Evolutionary conservation across 2,329 filamentous ascomycete species (phyloP), one percentile per base, ranked within the genome.

Genomic region (Exophiala viscosa): DNA sequence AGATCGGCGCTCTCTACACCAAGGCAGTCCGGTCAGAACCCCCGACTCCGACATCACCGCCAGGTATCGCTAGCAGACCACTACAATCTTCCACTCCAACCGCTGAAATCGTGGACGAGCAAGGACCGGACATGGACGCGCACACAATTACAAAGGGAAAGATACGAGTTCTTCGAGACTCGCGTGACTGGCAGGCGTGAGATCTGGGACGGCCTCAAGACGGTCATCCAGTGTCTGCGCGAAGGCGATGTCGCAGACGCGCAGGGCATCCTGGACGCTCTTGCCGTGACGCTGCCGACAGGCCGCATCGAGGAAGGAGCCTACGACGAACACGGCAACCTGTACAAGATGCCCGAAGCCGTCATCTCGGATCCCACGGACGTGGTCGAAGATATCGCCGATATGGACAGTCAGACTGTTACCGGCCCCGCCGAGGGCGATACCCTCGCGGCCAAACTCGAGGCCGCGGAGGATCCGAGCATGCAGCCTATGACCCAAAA

Each of bases 101-200:
- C 76, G 1, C 85, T 87, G 61, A 71, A 78, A 49, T 23, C 54
- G 15, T 90, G 87, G 87, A 73, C 73, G 10, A 82, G 84, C 51
- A 79, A 77, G 56, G 76, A 78, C 48, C 81, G 81, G 15, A 70
- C 73, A 13, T 95, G 88, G 88, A 90, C 87, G 1, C 82, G 80
- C n/a, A 66, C 71, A 13, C 75, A 85, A 48, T 75, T 96, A 2
- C 81, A 83, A 53, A 77, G 77, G 31, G 88, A 96, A 71, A 81
- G 92, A 44, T 73, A 73, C 44, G 90, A 90, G 57, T 96, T 95
- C 76, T 97, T 95, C 70, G 90, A 96, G 56, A 96, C 91, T 1
- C 77, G 90, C 42, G 88, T 95, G 13, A 87, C 86, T 0, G 90
- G 90, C 2, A 79, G 83, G 3, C 65, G 78, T 3, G 88, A 96